Evolutionary conservation across 1,284 basidiomycete genomes (phyloP), one percentile per base, ranked within the genome.

Genomic region (Lentinus polychrous): DNA sequence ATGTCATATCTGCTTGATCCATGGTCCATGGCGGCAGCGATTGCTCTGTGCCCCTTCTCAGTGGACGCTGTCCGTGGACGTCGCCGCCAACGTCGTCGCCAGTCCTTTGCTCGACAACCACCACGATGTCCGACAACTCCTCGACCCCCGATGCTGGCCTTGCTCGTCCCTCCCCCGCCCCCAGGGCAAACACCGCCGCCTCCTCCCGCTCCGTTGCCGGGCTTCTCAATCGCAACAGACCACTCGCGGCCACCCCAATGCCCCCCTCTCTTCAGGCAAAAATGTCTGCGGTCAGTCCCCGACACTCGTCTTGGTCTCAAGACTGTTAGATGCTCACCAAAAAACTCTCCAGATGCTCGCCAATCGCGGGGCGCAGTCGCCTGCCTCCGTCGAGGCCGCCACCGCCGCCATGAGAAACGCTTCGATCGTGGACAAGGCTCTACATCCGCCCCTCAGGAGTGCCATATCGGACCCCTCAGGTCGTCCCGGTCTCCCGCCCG

Each of bases 221-320:
- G 32, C 60, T 71, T 43, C 67, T 69, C 60, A 68, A 61, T 65
- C 65, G 60, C 65, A 40, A 22, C n/a, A 68, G 59, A 39, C 53
- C 52, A 45, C 56, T 40, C 12, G 70, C 69, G 41, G 66, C 79
- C 15, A 82, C 83, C 0, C 82, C 85, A 44, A 87, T 95, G 53
- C 94, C 94, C 0, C 91, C 94, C 0, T 81, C 83, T 46, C 75
- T 98, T 47, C 92, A 94, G 63, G 91, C 91, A 52, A 96, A 94
- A 73, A 89, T 97, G 81, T 89, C 89, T 46, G 90, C 86, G 17
- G 86, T 89, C 22, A 47, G 44, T 53, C 15, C 10, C 5, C 27
- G 4, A 27, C 5, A 27, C 45, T 52, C 50, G 18, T 51, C 34
- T 27, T 39, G 49, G 47, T 39, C 55, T n/a, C n/a, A n/a, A n/a